Base-by-base conservation (phyloP, 208 protist genomes). In the Acanthamoeba lenticulata region DNA sequence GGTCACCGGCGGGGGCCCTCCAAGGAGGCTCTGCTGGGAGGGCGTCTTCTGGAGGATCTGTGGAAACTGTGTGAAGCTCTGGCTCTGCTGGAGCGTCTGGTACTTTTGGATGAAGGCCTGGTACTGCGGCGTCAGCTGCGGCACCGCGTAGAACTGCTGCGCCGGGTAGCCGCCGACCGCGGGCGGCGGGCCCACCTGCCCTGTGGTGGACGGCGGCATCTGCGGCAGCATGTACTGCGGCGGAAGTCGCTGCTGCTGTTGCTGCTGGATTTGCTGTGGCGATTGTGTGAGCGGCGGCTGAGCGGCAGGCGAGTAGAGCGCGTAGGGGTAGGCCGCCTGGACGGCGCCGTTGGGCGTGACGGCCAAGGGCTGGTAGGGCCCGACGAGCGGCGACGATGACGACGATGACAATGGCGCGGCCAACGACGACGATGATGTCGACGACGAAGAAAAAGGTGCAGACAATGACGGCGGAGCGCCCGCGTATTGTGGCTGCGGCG, bases 61-160 rank as follows among this genome's bases (percentile, higher is more conserved):
- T 7, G 74, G 74, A 42, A 55, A 85, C 74, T 85, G 74, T 7
- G 74, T 55, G 74, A 85, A 85, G 74, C n/a, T 85, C 74, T 85
- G 74, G 74, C 34, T 85, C 74, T 85, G 74, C 42, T 85, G 74
- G 19, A 85, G 74, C 27, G 3, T 55, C 44, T 85, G 74, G 19
- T 85, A 85, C 21, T 29, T 15, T 29, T 85, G 74, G 42, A 85
- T 15, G 74, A 85, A 85, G 36, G 74, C 74, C 44, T 85, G 74
- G n/a, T 85, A 85, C 74, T 85, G 74, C 36, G 74, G 74, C 42
- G 74, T 55, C n/a, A 85, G 42, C 74, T 85, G 74, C 44, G 74
- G 38, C 38, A 85, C 42, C 27, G 74, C 74, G 44, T 85, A 85
- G 74, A 55, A 85, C 38, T 85, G 74, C 21, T 85, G 74, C 24